Percentiles rank a stretch among this genome's conserved stretches.
These are phyloP conservation scores for Pelargonium fulgidum DNA, from an alignment of 441 rosid species.

Conservation along the genomic window DNA sequence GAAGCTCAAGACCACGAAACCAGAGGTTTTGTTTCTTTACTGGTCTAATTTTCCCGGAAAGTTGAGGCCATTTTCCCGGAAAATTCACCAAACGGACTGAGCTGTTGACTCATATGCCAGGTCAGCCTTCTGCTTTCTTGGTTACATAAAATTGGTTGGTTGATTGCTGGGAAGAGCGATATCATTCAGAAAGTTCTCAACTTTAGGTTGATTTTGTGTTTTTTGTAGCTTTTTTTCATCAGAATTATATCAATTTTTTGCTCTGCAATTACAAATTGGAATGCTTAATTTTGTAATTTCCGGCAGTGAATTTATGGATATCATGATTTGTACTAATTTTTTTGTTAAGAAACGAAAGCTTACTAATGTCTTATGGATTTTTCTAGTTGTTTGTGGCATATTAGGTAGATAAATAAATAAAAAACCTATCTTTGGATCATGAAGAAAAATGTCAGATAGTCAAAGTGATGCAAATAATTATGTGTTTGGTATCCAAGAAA, in stretches of 20 bases:
- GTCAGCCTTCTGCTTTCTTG: neutral
- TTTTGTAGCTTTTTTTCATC: neutral
- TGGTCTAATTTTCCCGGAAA: neutral
- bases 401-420: neutral
- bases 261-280: neutral
- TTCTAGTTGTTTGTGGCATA: neutral
- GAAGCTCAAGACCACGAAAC: neutral
- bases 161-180: conserved; percentile 1
- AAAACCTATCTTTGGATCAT: neutral
- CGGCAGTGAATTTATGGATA: neutral
- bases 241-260: neutral
- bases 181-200: neutral
- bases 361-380: neutral
- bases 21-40: neutral
- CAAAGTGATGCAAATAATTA: neutral
- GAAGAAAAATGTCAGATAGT: neutral
- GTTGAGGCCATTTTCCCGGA: neutral
- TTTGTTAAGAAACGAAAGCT: neutral
- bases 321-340: neutral
- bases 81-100: neutral
- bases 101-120: neutral
- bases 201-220: neutral
- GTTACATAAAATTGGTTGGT: neutral
- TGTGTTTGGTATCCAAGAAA: neutral
- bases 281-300: neutral